Evolutionary conservation across 75 land plant species (phyloP).

Genomic region (Chamaecyparis obtusa): DNA sequence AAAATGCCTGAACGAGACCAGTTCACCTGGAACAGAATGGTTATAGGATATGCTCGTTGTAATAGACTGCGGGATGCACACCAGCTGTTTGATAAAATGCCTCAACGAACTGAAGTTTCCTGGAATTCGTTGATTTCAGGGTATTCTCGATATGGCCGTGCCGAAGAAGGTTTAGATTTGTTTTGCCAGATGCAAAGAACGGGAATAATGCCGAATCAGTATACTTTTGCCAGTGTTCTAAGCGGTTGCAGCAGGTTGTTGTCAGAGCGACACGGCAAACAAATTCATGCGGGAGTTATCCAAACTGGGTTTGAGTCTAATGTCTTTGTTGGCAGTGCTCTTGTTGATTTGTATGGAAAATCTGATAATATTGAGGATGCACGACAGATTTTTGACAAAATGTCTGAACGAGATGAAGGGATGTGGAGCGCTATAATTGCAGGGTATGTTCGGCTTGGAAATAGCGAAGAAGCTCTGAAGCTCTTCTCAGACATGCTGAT

Average conservation of each 20-base stretch:
- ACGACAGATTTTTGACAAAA: slow-evolving; percentile 6
- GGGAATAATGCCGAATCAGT: slow-evolving; percentile 34
- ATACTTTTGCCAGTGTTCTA: slow-evolving; percentile 43
- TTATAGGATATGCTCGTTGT: slow-evolving; percentile 36
- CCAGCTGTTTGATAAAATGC: slow-evolving; percentile 40
- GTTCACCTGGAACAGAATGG: slow-evolving; percentile 46
- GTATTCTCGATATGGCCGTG: slow-evolving; percentile 33
- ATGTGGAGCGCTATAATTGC: slow-evolving; percentile 13
- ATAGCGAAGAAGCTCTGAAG: slow-evolving; percentile 25
- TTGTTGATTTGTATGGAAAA: slow-evolving; percentile 45
- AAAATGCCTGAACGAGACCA: slow-evolving; percentile 26
- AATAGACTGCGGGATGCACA: slow-evolving; percentile 35
- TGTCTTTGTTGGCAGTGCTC: slow-evolving; percentile 33
- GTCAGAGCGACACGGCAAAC: slow-evolving; percentile 31
- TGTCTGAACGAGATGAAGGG: slow-evolving; percentile 8
- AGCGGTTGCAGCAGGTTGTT: slow-evolving; percentile 38
- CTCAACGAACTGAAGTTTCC: slow-evolving; percentile 25
- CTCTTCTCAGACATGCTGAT: slow-evolving; percentile 22
- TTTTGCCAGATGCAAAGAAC: slow-evolving; percentile 38
- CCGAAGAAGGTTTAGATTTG: slow-evolving; percentile 28
- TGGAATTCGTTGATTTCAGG: slow-evolving; percentile 55
- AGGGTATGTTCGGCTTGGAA: slow-evolving; percentile 22
- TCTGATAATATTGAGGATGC: slow-evolving; percentile 32
- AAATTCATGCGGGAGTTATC: slow-evolving; percentile 38
- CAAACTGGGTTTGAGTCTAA: slow-evolving; percentile 30